phyloP scores from a whole-genome alignment of 371 early-diverging fungal species.

The Entomophthora muscae region DNA sequence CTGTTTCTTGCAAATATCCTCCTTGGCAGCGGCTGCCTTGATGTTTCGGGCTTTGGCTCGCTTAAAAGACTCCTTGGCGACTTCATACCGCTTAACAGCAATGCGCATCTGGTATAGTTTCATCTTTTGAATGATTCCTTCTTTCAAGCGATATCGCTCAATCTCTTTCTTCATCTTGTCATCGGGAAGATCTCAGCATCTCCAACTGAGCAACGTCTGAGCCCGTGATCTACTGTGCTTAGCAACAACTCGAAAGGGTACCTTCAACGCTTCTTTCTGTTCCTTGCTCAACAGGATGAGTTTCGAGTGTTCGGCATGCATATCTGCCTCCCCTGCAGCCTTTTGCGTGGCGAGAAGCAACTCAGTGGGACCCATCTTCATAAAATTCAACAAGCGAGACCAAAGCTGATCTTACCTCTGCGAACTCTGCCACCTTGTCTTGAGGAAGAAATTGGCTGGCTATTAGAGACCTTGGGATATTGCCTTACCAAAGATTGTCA shows the following conservation, averaged over 20 bases:
- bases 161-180: slow-evolving; percentile 52
- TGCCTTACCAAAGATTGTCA: slow-evolving; percentile 83
- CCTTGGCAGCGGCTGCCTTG: neutral
- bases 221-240: slow-evolving; percentile 21
- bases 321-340: slow-evolving; percentile 54
- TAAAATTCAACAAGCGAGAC: too few species aligned
- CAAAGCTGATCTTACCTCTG: slow-evolving; percentile 28
- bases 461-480: neutral
- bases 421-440: slow-evolving; percentile 84
- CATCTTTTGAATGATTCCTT: slow-evolving; percentile 6
- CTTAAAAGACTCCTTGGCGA: neutral
- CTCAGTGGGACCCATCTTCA: slow-evolving; percentile 48
- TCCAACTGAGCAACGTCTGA: slow-evolving; percentile 31
- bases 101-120: neutral
- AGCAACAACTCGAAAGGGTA: slow-evolving; percentile 13
- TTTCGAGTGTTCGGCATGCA: slow-evolving; percentile 41
- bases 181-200: slow-evolving; percentile 33
- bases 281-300: slow-evolving; percentile 41
- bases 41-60: neutral
- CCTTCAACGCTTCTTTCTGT: slow-evolving; percentile 28
- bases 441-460: slow-evolving; percentile 88
- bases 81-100: neutral
- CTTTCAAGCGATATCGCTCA: slow-evolving; percentile 41
- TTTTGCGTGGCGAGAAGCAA: slow-evolving; percentile 67
- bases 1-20: neutral